phyloP scores from a whole-genome alignment of 2,329 filamentous ascomycete genomes.

The Aspergillus chevalieri region DNA sequence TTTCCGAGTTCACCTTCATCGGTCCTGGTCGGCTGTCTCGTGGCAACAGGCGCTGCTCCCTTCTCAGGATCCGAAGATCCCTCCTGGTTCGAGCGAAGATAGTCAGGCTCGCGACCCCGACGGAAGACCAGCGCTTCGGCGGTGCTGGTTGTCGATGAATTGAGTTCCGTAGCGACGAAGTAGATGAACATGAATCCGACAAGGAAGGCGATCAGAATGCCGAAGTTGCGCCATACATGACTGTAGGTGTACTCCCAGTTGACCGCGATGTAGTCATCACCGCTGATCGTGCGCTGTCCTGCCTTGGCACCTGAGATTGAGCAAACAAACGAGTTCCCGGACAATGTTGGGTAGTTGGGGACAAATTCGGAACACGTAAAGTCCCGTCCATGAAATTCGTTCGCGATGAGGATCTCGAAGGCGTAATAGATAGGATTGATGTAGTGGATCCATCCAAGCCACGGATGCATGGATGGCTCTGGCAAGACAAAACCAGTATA shows the following conservation, averaged over 20 bases:
- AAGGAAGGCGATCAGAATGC: conserved; percentile 60
- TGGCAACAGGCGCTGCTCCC: neutral
- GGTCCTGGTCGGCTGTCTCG: neutral
- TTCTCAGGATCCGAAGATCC: conserved; percentile 3
- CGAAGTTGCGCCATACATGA: conserved; percentile 64
- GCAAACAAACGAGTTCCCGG: conserved; percentile 47
- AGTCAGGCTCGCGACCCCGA: conserved; percentile 39
- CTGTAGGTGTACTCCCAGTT: conserved; percentile 52
- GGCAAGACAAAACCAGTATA: conserved; percentile 44
- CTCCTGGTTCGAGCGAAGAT: conserved; percentile 1
- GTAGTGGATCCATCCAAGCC: conserved; percentile 78
- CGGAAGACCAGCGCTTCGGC: conserved; percentile 72
- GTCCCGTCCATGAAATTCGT: conserved; percentile 65
- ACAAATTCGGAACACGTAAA: conserved; percentile 49
- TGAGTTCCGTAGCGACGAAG: conserved; percentile 39
- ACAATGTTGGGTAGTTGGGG: conserved; percentile 39
- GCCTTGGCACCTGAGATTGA: conserved; percentile 51
- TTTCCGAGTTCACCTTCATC: too few relatives aligned
- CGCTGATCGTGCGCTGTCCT: conserved; percentile 50
- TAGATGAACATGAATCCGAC: conserved; percentile 57
- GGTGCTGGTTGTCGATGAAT: conserved; percentile 63
- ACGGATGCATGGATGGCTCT: conserved; percentile 60
- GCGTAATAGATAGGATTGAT: conserved; percentile 72
- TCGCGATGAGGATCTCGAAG: conserved; percentile 75
- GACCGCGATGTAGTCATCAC: conserved; percentile 52